Conservation (phyloP, 495 filamentous ascomycete species). For the Penicillium argentinense region DNA sequence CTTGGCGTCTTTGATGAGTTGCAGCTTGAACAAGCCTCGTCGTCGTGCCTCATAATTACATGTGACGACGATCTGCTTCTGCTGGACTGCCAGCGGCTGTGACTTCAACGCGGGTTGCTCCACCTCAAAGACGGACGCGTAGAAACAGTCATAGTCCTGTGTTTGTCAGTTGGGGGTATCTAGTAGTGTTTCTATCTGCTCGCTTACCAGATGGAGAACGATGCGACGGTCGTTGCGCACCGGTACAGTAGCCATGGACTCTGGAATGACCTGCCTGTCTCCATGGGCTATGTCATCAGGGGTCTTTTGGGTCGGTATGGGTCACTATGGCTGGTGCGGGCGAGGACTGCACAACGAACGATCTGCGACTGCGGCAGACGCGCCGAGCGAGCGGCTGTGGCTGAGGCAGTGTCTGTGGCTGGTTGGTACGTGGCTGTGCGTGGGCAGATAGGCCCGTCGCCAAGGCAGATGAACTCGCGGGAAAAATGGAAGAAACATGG, state of each 20-base stretch:
- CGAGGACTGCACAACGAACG: too few species aligned
- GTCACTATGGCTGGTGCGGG: too few species aligned
- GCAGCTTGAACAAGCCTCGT: slow-evolving; percentile 78
- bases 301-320: too few species aligned
- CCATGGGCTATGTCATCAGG: slow-evolving; percentile 14
- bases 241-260: slow-evolving; percentile 41
- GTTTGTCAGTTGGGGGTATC: slow-evolving; percentile 3
- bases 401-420: too few species aligned
- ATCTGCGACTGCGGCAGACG: too few species aligned
- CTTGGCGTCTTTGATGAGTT: slow-evolving; percentile 78
- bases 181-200: background rate
- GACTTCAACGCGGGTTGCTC: slow-evolving; percentile 71
- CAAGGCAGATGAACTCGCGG: too few species aligned
- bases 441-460: too few species aligned
- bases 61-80: slow-evolving; percentile 90
- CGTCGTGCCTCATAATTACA: slow-evolving; percentile 89
- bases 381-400: too few species aligned
- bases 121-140: slow-evolving; percentile 84
- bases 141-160: slow-evolving; percentile 92
- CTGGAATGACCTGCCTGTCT: slow-evolving; percentile 2
- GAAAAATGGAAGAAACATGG: too few species aligned
- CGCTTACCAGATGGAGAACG: slow-evolving; percentile 75
- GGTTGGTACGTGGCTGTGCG: too few species aligned
- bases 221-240: slow-evolving; percentile 63
- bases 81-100: slow-evolving; percentile 71